phyloP scores from a whole-genome alignment of 2,329 filamentous ascomycete genomes.

The Trichoderma breve region DNA sequence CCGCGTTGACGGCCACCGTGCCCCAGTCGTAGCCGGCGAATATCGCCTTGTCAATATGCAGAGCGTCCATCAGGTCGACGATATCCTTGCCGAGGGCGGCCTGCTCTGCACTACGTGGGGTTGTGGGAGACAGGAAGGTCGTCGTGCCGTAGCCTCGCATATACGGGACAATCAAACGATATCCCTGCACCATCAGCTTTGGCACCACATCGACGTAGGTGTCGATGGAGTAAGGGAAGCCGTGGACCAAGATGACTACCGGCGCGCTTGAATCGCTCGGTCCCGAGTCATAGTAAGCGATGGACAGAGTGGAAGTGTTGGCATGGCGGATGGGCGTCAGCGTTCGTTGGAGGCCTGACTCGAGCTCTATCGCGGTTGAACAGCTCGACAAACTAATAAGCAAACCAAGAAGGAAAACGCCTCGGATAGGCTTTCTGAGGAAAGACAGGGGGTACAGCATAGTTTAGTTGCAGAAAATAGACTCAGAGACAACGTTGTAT shows the following conservation, averaged over 20 bases:
- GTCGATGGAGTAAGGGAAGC: slow-evolving; percentile 30
- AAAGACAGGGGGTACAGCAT: background rate
- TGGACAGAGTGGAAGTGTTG: slow-evolving; percentile 17
- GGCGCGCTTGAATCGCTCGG: slow-evolving; percentile 14
- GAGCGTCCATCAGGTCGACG: slow-evolving; percentile 28
- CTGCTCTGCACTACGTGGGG: slow-evolving; percentile 29
- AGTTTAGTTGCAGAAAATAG: background rate
- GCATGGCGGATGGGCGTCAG: slow-evolving; percentile 18
- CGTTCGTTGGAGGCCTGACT: background rate
- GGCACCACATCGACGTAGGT: slow-evolving; percentile 27
- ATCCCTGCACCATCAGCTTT: slow-evolving; percentile 23
- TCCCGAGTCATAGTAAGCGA: slow-evolving; percentile 26
- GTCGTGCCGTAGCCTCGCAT: slow-evolving; percentile 30
- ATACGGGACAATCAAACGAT: slow-evolving; percentile 30
- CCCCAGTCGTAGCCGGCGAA: slow-evolving; percentile 33
- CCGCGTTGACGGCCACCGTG: slow-evolving; percentile 27
- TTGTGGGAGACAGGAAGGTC: slow-evolving; percentile 24
- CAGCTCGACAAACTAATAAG: background rate
- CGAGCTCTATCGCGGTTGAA: background rate
- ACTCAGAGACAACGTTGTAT: background rate
- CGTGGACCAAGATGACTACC: slow-evolving; percentile 28
- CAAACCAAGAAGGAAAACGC: background rate
- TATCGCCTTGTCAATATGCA: slow-evolving; percentile 27
- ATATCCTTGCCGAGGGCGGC: slow-evolving; percentile 29
- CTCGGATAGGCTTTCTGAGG: background rate